Evolutionary conservation across 2,329 filamentous ascomycete species (phyloP).

Genomic region (Apiospora koreana): DNA sequence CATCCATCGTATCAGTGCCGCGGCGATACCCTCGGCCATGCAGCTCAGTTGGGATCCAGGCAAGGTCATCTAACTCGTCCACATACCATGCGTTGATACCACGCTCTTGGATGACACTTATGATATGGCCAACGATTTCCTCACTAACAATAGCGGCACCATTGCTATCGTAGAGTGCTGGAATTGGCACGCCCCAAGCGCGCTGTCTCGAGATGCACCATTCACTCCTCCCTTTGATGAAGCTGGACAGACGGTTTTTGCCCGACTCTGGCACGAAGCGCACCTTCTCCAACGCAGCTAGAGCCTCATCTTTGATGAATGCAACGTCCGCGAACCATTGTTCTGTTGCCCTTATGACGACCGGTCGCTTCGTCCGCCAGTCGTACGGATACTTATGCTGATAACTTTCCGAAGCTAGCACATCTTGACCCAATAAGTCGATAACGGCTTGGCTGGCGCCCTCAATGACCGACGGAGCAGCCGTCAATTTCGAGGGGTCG

Average conservation of each 20-base stretch:
- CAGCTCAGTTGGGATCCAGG: constrained; percentile 73
- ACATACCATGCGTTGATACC: constrained; percentile 96
- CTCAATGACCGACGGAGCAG: constrained; percentile 69
- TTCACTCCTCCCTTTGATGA: constrained; percentile 83
- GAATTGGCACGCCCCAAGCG: constrained; percentile 95
- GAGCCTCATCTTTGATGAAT: constrained; percentile 73
- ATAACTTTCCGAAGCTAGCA: constrained; percentile 72
- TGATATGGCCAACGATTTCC: constrained; percentile 81
- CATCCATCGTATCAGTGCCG: constrained; percentile 96
- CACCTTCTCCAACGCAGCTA: constrained; percentile 70
- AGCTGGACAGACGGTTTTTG: constrained; percentile 75
- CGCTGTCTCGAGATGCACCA: constrained; percentile 98
- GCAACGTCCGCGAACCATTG: constrained; percentile 98
- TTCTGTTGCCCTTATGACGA: constrained; percentile 88
- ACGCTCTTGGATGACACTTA: constrained; percentile 72
- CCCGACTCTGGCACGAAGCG: constrained; percentile 78
- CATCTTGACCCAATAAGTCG: constrained; percentile 61
- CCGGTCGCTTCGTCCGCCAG: constrained; percentile 91
- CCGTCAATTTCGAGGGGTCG: constrained; percentile 62
- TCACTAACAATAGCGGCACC: constrained; percentile 78
- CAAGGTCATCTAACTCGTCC: constrained; percentile 71
- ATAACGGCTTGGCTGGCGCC: constrained; percentile 72
- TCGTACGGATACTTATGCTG: constrained; percentile 97
- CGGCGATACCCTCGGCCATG: constrained; percentile 62
- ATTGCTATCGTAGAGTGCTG: constrained; percentile 75